Base-by-base conservation (phyloP, 192 early-diverging fungal species). In the Pilaira anomala region DNA sequence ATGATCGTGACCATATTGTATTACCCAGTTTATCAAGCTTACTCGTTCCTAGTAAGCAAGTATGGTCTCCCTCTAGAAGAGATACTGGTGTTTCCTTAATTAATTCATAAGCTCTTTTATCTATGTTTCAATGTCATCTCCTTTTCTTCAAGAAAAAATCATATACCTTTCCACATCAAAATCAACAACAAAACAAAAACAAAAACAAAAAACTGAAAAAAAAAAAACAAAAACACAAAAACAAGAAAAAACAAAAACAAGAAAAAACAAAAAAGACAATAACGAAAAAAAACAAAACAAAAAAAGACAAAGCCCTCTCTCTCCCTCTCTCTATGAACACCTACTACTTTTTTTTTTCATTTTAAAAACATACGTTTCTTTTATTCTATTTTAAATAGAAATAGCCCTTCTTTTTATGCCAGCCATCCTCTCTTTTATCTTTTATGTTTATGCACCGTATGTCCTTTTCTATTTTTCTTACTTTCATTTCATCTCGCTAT, bases 21-120 rank as follows among this genome's bases (percentile, higher is more conserved):
- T 39, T 65, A 26, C 63, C 63, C 22, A 65, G 63, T 51, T 18
- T 65, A 14, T 54, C 63, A 13, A 54, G 19, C 28, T 19, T 65
- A 54, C 40, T 30, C 14, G 8, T 45, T 26, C 9, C 44, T 33
- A 53, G n/a, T 13, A 48, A 46, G 58, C 50, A 46, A 16, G 18
- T 28, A 8, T 63, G 28, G 48, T 22, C 30, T 26, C 45, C 45
- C 2, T 8, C 6, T 8, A 18, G 22, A 50, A 26, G 36, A 41
- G 28, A 33, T 14, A 52, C 8, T 40, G 12, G 49, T 52, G 48
- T 49, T 36, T 30, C 60, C 16, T 36, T 39, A 62, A 29, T 28
- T 42, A 13, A 16, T 7, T 30, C 40, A 60, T 60, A 21, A 62
- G 1, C 29, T 8, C 36, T 18, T 45, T 18, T 45, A 2, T 44